Base-by-base conservation (phyloP, 2,329 filamentous ascomycete genomes). In the Stagonosporopsis rhizophila region DNA sequence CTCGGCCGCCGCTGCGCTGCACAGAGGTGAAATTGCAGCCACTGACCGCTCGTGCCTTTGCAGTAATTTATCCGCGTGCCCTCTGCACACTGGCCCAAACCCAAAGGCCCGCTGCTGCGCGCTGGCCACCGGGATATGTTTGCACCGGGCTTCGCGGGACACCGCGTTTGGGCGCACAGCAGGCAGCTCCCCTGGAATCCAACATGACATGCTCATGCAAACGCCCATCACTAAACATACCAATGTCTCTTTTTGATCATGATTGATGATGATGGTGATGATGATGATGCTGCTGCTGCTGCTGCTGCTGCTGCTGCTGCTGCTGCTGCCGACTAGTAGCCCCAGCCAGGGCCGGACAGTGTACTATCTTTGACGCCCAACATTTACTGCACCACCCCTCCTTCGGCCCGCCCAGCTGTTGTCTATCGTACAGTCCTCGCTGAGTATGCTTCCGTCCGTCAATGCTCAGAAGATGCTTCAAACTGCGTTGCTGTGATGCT, bases 381-480 rank as follows among this genome's bases (percentile, higher is more conserved):
- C 42, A 27, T 34, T 20, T 40, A 6, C 22, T 38, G 46, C 47
- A 35, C 61, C 46, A 47, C 44, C 37, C 39, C 28, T 37, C 20
- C 17, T 39, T 22, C 47, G 47, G 37, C 42, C 47, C 40, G 35
- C 45, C 35, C 37, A 15, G 39, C 46, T 30, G 17, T 15, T 37
- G 25, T 23, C 66, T 68, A 67, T 70, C 64, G 45, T 68, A 69
- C 62, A 66, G 53, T 62, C 60, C 49, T 59, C 39, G 45, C 59
- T 57, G 58, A 57, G 44, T 56, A 56, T 55, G 40, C 52, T 46
- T 44, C 54, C 54, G 52, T 62, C 64, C 66, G 61, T 51, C 53
- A 44, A 47, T 51, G 54, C 56, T 41, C 58, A 34, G 37, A 52
- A 52, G 42, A 58, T 53, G 41, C 60, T 35, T 44, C 56, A 52